Evolutionary conservation across 345 rosid genomes (phyloP), one percentile per base, ranked within the genome.

Genomic region (Angophora floribunda): DNA sequence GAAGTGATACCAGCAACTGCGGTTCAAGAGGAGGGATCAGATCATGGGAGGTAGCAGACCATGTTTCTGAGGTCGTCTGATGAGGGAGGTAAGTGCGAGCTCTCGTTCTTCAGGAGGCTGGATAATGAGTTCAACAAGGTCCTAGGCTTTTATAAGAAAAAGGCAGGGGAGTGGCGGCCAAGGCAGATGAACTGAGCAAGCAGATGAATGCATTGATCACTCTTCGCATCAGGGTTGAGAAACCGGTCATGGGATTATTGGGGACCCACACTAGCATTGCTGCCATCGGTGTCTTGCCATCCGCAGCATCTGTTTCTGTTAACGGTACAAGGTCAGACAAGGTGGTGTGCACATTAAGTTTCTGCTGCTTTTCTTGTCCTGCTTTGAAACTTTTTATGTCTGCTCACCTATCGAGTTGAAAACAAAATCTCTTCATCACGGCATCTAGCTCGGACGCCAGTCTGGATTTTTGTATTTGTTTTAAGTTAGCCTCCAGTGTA

Each of bases 61-160:
- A 87, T 93, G 70, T 93, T 93, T 91, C 91, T 91, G 9, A 90
- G 90, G 88, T 87, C 87, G 55, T 88, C 87, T 86, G 95, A 92
- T 59, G 91, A 86, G 85, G 96, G 94, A 80, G 93, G 93, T 32
- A 93, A 92, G 6, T 47, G 89, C 6, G 95, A 94, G 91, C 93
- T 87, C 7, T 84, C 30, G 0, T 95, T 96, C 92, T 94, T 94
- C 30, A 86, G 85, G 49, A 96, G 91, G 89, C 96, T 95, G 32
- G 97, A 95, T 86, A 92, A 94, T 87, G 96, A 96, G 89, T 93
- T 95, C 13, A 93, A 95, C 92, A 95, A 94, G 89, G 95, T 93
- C n/a, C 91, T 91, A 86, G 85, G 79, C 9, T 96, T 95, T 92
- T 95, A 90, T 89, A 89, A 87, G 89, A 95, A 93, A 24, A 94